Conservation (phyloP, 1,284 basidiomycete species). For the Malassezia yamatoensis region DNA sequence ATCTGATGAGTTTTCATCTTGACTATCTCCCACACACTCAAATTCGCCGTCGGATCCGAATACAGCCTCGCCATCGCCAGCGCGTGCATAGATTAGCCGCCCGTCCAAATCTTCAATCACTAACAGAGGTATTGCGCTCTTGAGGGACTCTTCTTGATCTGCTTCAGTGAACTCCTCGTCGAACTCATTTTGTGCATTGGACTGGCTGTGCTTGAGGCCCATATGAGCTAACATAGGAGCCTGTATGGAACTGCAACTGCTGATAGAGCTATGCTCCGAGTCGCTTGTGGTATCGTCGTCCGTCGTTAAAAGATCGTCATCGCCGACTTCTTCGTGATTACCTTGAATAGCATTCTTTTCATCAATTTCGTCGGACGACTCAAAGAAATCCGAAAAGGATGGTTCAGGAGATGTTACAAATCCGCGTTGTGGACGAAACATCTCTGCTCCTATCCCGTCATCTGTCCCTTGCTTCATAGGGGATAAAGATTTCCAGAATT, state of each 20-base stretch:
- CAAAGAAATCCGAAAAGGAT: constrained; percentile 46
- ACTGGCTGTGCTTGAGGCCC: constrained; percentile 18
- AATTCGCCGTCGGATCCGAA: constrained; percentile 48
- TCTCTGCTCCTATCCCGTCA: constrained; percentile 25
- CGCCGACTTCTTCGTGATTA: neutral
- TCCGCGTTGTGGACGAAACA: constrained; percentile 40
- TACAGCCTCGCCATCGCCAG: constrained; percentile 46
- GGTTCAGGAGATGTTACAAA: constrained; percentile 45
- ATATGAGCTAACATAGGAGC: constrained; percentile 40
- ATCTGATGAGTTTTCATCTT: constrained; percentile 34
- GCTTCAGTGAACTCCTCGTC: constrained; percentile 1
- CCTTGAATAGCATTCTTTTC: constrained; percentile 2
- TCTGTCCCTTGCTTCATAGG: neutral
- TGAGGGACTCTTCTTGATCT: constrained; percentile 8
- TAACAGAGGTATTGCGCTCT: constrained; percentile 38
- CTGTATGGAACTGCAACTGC: constrained; percentile 29
- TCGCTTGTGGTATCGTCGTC: constrained; percentile 30
- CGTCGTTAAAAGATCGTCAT: constrained; percentile 20
- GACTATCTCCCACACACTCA: constrained; percentile 43
- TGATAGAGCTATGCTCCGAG: constrained; percentile 31
- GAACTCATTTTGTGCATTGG: constrained; percentile 11
- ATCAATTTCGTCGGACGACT: constrained; percentile 33
- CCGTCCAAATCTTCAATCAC: constrained; percentile 48
- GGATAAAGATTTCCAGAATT: constrained; percentile 11
- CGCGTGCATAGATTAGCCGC: constrained; percentile 44